Evolutionary conservation across 2,329 filamentous ascomycete genomes (phyloP), one percentile per base, ranked within the genome.

Genomic region (Paramyrothecium sp.): DNA sequence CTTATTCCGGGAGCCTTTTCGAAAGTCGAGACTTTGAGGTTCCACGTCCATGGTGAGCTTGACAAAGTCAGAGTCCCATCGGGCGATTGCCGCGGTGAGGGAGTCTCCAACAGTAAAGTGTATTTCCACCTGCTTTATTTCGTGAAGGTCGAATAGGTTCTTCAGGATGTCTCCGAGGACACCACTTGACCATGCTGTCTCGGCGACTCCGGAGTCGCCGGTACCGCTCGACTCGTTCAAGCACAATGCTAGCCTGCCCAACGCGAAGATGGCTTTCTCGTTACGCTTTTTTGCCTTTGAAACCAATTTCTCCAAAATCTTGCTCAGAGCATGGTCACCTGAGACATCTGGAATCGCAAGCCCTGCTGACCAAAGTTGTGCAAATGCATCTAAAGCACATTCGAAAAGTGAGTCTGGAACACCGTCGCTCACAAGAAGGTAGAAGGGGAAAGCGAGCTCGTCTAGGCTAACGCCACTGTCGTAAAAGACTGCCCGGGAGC

Each of bases 71-170:
- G 94, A 96, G 34, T 90, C 83, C 93, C 94, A 98, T 44, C 93
- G 88, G 41, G 83, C 86, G 41, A 91, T 83, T 7, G 89, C 84
- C 51, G 90, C 90, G 51, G 90, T 89, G 54, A 98, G 82, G 13
- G 95, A 92, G 70, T 97, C 93, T 16, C 95, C 95, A 26, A 96
- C 87, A 0, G 92, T 86, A 69, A 99, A 97, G 60, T 97, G 94
- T 1, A 93, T 83, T 70, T 98, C 94, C 0, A 90, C 85, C 64
- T 92, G 89, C 63, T 91, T 91, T 48, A 95, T 85, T 68, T 97
- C 92, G 65, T 96, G 89, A 3, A 98, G 78, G 11, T 81, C 81
- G 69, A 93, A 90, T 0, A 98, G 77, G 26, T 84, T 86, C 12
- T 86, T 80, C 13, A 92, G 74, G 7, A 96, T 83, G 11, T 80